Percentiles rank a stretch among this genome's conserved stretches.
Evolutionary conservation across 1,284 basidiomycete genomes (phyloP).

Genomic region (Meira nashicola): DNA sequence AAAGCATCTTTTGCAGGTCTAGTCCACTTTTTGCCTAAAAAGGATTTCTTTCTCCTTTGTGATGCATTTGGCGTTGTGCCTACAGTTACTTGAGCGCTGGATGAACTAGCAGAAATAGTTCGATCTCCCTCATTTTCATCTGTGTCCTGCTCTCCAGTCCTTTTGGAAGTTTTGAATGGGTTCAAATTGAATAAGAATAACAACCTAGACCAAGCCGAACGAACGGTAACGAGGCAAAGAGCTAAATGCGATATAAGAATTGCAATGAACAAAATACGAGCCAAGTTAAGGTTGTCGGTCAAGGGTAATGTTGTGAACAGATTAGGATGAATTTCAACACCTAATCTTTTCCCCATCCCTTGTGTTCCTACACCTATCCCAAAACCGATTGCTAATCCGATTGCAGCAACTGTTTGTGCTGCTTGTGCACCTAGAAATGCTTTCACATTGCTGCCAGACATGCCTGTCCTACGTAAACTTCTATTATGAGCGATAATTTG

Average conservation of each 20-base stretch:
- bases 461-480: slow-evolving; percentile 37
- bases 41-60: neutral
- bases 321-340: slow-evolving; percentile 35
- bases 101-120: neutral
- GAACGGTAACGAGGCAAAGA: slow-evolving; percentile 43
- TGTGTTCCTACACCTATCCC: slow-evolving; percentile 39
- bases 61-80: neutral
- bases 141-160: neutral
- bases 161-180: slow-evolving; percentile 21
- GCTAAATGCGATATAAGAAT: slow-evolving; percentile 42
- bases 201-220: slow-evolving; percentile 44
- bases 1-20: slow-evolving; percentile 36
- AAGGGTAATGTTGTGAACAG: slow-evolving; percentile 40
- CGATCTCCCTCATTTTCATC: neutral
- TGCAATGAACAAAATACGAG: slow-evolving; percentile 33
- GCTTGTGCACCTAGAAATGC: slow-evolving; percentile 43
- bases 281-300: slow-evolving; percentile 37
- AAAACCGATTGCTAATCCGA: slow-evolving; percentile 29
- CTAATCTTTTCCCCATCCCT: slow-evolving; percentile 27
- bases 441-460: slow-evolving; percentile 43
- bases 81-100: neutral
- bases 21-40: slow-evolving; percentile 21
- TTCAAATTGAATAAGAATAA: slow-evolving; percentile 36
- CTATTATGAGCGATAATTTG: slow-evolving; percentile 50
- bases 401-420: slow-evolving; percentile 35